These are phyloP conservation scores for Lactarius hengduanensis DNA, from an alignment of 768 basidiomycete species.

Conservation along the genomic window DNA sequence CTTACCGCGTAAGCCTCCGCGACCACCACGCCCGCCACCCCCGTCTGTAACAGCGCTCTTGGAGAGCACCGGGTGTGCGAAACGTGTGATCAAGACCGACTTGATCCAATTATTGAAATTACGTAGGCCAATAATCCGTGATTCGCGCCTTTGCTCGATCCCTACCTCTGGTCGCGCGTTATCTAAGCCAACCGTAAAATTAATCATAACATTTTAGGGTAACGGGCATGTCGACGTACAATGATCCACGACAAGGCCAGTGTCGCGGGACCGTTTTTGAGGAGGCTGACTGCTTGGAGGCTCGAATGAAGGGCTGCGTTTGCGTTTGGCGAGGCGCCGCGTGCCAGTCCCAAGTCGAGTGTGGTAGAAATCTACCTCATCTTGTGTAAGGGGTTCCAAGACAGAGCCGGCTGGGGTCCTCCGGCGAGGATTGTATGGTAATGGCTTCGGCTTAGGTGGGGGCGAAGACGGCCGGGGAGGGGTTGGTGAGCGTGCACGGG, in stretches of 20 bases:
- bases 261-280: constrained; percentile 59
- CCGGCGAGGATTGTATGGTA: constrained; percentile 30
- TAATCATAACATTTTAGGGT: background rate
- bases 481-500: constrained; percentile 27
- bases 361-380: constrained; percentile 30
- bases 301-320: constrained; percentile 30
- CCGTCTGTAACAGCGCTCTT: constrained; percentile 23
- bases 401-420: constrained; percentile 34
- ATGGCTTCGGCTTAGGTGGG: constrained; percentile 27
- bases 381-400: constrained; percentile 29
- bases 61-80: constrained; percentile 67
- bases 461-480: constrained; percentile 30
- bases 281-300: constrained; percentile 31
- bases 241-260: constrained; percentile 71
- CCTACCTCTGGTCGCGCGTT: constrained; percentile 93
- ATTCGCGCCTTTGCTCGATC: constrained; percentile 75
- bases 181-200: constrained; percentile 48
- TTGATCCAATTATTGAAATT: constrained; percentile 99
- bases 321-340: constrained; percentile 35
- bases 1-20: constrained; percentile 50
- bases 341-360: constrained; percentile 37
- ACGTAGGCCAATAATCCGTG: constrained; percentile 95
- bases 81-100: constrained; percentile 90
- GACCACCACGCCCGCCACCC: constrained; percentile 35
- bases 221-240: constrained; percentile 49